Percentiles rank a stretch among this genome's conserved stretches.
phyloP scores from a whole-genome alignment of 2,329 filamentous ascomycete genomes.

The Fusarium setosum region DNA sequence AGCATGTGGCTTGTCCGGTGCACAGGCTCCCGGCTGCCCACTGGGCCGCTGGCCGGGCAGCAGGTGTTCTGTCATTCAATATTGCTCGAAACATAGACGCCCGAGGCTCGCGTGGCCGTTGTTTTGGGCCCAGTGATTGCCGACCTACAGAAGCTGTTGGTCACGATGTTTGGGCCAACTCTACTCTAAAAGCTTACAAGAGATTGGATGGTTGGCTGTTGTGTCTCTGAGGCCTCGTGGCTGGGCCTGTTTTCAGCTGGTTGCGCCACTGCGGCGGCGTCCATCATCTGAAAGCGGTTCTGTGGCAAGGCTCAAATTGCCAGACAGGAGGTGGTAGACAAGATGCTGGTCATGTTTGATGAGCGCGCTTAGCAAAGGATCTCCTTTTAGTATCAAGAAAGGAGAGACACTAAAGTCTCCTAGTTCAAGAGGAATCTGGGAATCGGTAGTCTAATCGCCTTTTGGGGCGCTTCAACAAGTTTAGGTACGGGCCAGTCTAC shows the following conservation, averaged over 20 bases:
- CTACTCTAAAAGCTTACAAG: too few relatives aligned
- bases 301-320: neutral
- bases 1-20: constrained; percentile 8
- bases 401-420: neutral
- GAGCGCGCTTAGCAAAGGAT: neutral
- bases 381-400: neutral
- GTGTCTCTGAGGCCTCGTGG: constrained; percentile 19
- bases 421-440: neutral
- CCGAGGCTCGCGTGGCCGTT: constrained; percentile 38
- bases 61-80: constrained; percentile 21
- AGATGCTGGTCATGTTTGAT: neutral
- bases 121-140: constrained; percentile 24
- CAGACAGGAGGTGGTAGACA: neutral
- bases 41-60: constrained; percentile 29
- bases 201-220: constrained; percentile 17
- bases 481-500: too few relatives aligned
- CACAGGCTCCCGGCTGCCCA: constrained; percentile 28
- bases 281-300: constrained; percentile 18
- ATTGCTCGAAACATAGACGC: constrained; percentile 32
- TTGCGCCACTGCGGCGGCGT: constrained; percentile 24
- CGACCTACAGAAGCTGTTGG: neutral
- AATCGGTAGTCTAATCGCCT: too few relatives aligned
- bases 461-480: too few relatives aligned
- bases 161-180: constrained; percentile 15
- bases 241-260: constrained; percentile 18